Percentiles rank a stretch among this genome's conserved stretches.
Evolutionary conservation across 1,284 basidiomycete species (phyloP).

Genomic region (Microbotryum violaceum): DNA sequence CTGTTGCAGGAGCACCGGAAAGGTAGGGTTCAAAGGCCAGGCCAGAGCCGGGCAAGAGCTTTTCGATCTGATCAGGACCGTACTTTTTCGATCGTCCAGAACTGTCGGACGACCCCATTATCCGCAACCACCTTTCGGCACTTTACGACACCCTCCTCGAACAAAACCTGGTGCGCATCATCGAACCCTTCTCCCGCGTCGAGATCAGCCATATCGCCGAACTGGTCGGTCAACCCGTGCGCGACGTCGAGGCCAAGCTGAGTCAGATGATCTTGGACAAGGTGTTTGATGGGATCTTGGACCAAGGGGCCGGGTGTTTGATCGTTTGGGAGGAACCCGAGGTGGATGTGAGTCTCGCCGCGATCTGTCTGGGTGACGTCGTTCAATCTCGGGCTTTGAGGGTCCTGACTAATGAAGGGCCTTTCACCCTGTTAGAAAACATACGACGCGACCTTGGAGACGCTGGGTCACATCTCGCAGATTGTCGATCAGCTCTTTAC

Average conservation of each 20-base stretch:
- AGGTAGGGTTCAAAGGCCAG: slow-evolving; percentile 48
- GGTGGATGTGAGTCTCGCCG: slow-evolving; percentile 53
- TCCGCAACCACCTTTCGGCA: slow-evolving; percentile 83
- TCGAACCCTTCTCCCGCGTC: slow-evolving; percentile 89
- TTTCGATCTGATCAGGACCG: neutral
- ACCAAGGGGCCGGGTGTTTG: slow-evolving; percentile 87
- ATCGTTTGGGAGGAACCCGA: slow-evolving; percentile 79
- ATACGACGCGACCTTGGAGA: slow-evolving; percentile 79
- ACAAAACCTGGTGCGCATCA: slow-evolving; percentile 87
- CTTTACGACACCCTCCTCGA: slow-evolving; percentile 92
- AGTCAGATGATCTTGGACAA: slow-evolving; percentile 99
- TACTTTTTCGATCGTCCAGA: slow-evolving; percentile 47
- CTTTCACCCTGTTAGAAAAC: slow-evolving; percentile 52
- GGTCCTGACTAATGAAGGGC: slow-evolving; percentile 17
- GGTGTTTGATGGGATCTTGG: slow-evolving; percentile 84
- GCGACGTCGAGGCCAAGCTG: slow-evolving; percentile 92
- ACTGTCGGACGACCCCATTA: slow-evolving; percentile 85
- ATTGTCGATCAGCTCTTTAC: slow-evolving; percentile 87
- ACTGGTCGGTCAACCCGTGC: slow-evolving; percentile 77
- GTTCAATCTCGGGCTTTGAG: neutral
- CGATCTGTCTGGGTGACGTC: too few species aligned
- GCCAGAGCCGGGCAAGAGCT: neutral
- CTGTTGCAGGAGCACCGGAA: slow-evolving; percentile 79
- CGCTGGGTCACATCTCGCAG: slow-evolving; percentile 79
- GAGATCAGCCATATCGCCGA: slow-evolving; percentile 85